Evolutionary conservation across 345 rosid species (phyloP).

Genomic region (Toxicodendron radicans): DNA sequence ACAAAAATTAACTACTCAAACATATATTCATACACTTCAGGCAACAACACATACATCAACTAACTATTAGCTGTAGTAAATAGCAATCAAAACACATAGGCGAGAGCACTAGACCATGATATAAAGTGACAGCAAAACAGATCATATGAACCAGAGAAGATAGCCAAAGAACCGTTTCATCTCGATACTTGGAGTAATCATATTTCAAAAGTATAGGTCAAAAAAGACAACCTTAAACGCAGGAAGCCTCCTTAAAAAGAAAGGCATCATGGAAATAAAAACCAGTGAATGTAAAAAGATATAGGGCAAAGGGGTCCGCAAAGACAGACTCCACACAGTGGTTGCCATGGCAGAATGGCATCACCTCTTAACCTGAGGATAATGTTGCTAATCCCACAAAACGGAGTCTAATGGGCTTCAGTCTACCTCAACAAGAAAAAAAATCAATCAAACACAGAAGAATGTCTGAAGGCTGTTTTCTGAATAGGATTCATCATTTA

Average conservation of each 20-base stretch:
- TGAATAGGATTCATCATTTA: not conserved
- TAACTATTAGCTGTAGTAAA: not conserved
- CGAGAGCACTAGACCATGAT: not conserved
- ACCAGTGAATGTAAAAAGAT: not conserved
- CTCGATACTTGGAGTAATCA: not conserved
- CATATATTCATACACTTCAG: not conserved
- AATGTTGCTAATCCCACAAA: not conserved
- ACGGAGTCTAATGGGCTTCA: not conserved
- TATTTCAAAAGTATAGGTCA: not conserved
- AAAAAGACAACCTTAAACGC: not conserved
- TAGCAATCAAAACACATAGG: not conserved
- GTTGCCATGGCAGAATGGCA: not conserved
- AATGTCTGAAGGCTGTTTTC: not conserved
- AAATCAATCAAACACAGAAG: constrained; percentile 1
- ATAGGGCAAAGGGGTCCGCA: not conserved
- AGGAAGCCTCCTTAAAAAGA: constrained; percentile 4
- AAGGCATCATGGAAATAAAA: not conserved
- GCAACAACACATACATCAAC: not conserved
- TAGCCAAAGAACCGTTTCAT: not conserved
- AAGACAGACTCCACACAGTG: not conserved
- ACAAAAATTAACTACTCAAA: not conserved
- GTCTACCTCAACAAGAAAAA: not conserved
- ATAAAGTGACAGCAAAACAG: not conserved
- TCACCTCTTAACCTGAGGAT: not conserved
- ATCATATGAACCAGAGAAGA: not conserved